Percentiles rank a stretch among this genome's conserved stretches.
These are phyloP conservation scores for Fistulifera pelliculosa DNA, from an alignment of 108 stramenopile genomes.

Conservation along the genomic window DNA sequence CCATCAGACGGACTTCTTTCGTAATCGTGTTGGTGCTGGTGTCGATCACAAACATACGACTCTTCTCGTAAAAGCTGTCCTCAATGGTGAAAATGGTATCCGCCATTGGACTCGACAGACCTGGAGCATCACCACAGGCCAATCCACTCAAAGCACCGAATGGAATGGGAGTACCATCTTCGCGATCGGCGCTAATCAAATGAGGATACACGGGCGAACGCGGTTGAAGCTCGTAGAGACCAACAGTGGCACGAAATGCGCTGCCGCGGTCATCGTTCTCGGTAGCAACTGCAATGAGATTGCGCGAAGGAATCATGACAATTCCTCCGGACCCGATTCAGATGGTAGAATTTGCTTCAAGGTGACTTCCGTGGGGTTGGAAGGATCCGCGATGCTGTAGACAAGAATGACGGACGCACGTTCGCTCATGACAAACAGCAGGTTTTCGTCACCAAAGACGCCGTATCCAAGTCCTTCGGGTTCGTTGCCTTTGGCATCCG, in stretches of 20 bases:
- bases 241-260: constrained; percentile 29
- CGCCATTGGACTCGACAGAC: background rate
- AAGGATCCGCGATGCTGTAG: constrained; percentile 22
- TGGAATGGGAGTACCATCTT: constrained; percentile 27
- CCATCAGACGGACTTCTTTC: constrained; percentile 25
- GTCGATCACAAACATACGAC: constrained; percentile 49
- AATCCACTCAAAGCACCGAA: constrained; percentile 48
- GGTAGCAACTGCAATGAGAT: constrained; percentile 38
- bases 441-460: constrained; percentile 16
- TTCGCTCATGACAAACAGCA: constrained; percentile 51
- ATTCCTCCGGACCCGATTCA: constrained; percentile 44
- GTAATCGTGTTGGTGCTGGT: constrained; percentile 11
- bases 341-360: constrained; percentile 52
- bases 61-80: constrained; percentile 41
- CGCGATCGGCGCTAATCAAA: constrained; percentile 22
- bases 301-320: constrained; percentile 23
- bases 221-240: constrained; percentile 26
- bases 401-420: constrained; percentile 45
- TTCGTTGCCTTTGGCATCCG: constrained; percentile 60
- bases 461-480: constrained; percentile 45
- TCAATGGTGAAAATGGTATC: constrained; percentile 41
- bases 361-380: constrained; percentile 20
- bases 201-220: constrained; percentile 30
- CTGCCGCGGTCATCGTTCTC: constrained; percentile 49
- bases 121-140: constrained; percentile 16